Evolutionary conservation across 2,329 filamentous ascomycete species (phyloP).

Genomic region (Myriangium duriaei): DNA sequence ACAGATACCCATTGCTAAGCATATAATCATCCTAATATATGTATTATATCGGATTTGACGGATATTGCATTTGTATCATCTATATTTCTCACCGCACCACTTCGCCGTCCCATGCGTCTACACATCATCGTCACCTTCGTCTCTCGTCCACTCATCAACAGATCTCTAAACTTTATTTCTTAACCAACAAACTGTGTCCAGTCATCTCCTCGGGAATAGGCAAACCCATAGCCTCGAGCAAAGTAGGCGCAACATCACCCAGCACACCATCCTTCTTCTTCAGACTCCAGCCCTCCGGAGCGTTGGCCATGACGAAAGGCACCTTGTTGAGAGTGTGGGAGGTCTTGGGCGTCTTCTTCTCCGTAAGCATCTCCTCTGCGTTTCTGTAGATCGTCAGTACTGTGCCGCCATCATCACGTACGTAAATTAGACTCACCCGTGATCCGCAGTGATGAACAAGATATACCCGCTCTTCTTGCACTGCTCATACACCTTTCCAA

Average conservation of each 20-base stretch:
- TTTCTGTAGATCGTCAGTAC: slow-evolving; percentile 41
- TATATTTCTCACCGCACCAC: no score
- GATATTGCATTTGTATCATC: no score
- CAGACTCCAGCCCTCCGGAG: slow-evolving; percentile 76
- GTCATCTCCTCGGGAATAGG: slow-evolving; percentile 88
- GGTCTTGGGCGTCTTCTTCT: slow-evolving; percentile 93
- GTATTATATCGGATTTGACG: no score
- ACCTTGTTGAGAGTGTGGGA: slow-evolving; percentile 97
- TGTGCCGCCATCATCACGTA: not conserved
- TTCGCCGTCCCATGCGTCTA: no score
- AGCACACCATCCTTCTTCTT: slow-evolving; percentile 80
- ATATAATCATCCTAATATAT: no score
- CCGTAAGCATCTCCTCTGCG: slow-evolving; percentile 97
- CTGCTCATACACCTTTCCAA: slow-evolving; percentile 80
- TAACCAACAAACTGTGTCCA: slow-evolving; percentile 69
- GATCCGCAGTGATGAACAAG: slow-evolving; percentile 90
- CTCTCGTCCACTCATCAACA: not conserved
- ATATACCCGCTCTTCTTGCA: slow-evolving; percentile 91
- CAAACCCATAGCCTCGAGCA: slow-evolving; percentile 83
- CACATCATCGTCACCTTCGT: not conserved
- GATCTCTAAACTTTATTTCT: slow-evolving; percentile 38
- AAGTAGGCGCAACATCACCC: slow-evolving; percentile 90
- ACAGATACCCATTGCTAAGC: no score
- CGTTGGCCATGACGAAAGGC: slow-evolving; percentile 96
- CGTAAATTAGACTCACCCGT: slow-evolving; percentile 62